Base-by-base conservation (phyloP, 2,329 filamentous ascomycete species). In the Cercospora brassicicola region DNA sequence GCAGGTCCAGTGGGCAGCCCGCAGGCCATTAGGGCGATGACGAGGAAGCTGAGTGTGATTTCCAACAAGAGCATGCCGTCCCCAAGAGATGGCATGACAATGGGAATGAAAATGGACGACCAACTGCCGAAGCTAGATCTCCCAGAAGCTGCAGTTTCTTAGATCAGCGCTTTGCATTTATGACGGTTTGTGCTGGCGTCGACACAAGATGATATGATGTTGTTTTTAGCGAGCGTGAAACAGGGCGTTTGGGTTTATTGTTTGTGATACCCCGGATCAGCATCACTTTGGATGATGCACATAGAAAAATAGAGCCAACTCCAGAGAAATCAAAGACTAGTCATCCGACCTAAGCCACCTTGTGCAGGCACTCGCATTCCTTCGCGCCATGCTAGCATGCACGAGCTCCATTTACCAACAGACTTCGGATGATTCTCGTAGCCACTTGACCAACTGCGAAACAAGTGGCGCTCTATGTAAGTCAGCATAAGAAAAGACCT, bases 71-170 rank as follows among this genome's bases (percentile, higher is more conserved):
- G 68, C 30, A 69, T 68, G 45, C 70, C 72, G 26, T 66, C 68
- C 20, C 70, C 71, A 15, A 56, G 72, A 65, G 72, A 74, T 56
- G 73, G 73, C 28, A 75, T 76, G 68, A 74, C 72, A 7, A 73
- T 75, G 68, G 74, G 74, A 36, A 71, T 74, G 66, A 74, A 73
- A 56, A 71, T 65, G 53, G 39, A 53, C 51, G 62, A 64, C 33
- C 71, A 73, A 59, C 48, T 67, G 26, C 63, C 67, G 20, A 59
- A 39, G 28, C 59, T 68, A 15, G 63, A 68, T 10, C 53, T 68
- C 6, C 67, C 67, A 28, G 67, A 66, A 59, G 63, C 67, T 28
- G 67, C 67, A 26, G 61, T 68, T 26, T 9, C 15, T n/a, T 66
- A 66, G 33, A 28, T 55, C 48, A 36, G 55, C 20, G 56, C 18